These are phyloP conservation scores for Cryptococcus sp. DNA, from an alignment of 1,284 basidiomycete species.

Conservation along the genomic window DNA sequence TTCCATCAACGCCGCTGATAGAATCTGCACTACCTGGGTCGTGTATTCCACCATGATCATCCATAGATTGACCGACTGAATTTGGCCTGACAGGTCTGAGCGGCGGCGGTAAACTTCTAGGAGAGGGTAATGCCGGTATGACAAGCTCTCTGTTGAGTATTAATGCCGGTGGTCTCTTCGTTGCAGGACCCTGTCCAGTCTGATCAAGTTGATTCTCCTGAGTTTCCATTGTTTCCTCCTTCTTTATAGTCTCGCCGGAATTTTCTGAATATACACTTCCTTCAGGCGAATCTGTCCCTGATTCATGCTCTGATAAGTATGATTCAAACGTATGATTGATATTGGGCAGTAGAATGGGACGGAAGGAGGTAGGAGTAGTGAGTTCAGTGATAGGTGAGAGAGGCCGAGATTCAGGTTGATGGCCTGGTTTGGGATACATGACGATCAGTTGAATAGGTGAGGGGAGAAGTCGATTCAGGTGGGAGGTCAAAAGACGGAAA, in stretches of 20 bases:
- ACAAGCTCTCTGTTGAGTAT: too few relatives aligned
- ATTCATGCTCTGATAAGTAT: conserved; percentile 4
- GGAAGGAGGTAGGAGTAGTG: conserved; percentile 20
- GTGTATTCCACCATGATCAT: too few relatives aligned
- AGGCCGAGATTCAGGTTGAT: background rate
- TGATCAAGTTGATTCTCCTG: too few relatives aligned
- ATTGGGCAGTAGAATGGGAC: conserved; percentile 12
- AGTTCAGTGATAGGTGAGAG: conserved; percentile 37
- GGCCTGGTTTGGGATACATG: too few relatives aligned
- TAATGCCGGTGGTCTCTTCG: too few relatives aligned
- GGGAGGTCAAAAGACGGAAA: too few relatives aligned
- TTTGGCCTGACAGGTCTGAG: conserved; percentile 5
- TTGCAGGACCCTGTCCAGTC: too few relatives aligned
- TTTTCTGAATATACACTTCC: conserved; percentile 13
- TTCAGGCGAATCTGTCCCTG: background rate
- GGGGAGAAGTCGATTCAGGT: too few relatives aligned
- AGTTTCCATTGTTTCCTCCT: background rate
- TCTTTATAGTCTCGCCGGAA: conserved; percentile 13
- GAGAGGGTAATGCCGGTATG: background rate
- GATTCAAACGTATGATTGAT: background rate
- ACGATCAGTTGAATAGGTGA: too few relatives aligned
- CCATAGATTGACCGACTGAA: background rate
- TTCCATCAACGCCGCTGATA: too few relatives aligned
- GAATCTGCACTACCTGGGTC: too few relatives aligned
- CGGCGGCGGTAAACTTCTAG: conserved; percentile 12